Conservation (phyloP, 2,329 filamentous ascomycete species). For the Penicillium sp. region DNA sequence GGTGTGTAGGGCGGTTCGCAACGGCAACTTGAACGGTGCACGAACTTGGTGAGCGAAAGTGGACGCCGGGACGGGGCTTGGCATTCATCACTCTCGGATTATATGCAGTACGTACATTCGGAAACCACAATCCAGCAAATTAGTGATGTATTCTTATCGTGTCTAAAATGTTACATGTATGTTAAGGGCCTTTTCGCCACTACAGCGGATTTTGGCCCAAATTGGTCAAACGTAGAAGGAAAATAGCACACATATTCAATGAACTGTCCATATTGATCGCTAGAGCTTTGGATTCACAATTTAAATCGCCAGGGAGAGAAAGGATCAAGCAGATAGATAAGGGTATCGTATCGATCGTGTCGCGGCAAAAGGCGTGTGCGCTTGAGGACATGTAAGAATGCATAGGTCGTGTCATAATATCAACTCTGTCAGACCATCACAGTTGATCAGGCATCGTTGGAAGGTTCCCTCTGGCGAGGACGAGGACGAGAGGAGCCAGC, state of each 20-base stretch:
- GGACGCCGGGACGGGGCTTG: constrained; percentile 23
- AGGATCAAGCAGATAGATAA: constrained; percentile 25
- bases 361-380: constrained; percentile 21
- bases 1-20: constrained; percentile 1
- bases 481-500: constrained; percentile 36
- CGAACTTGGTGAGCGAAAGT: constrained; percentile 17
- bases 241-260: constrained; percentile 11
- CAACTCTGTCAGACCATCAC: constrained; percentile 15
- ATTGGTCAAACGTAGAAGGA: background rate
- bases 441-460: constrained; percentile 28
- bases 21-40: constrained; percentile 5
- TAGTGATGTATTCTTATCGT: background rate
- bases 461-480: constrained; percentile 33
- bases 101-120: too few relatives aligned
- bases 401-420: constrained; percentile 29
- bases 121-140: too few relatives aligned
- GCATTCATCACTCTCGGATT: constrained; percentile 11
- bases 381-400: constrained; percentile 25
- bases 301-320: constrained; percentile 13
- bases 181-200: background rate
- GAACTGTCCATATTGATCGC: constrained; percentile 15
- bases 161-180: background rate
- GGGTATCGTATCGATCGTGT: constrained; percentile 29
- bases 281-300: constrained; percentile 14
- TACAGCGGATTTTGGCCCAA: background rate